These are phyloP conservation scores for Solanum etuberosum DNA, from an alignment of 257 asterid genomes.

Conservation along the genomic window DNA sequence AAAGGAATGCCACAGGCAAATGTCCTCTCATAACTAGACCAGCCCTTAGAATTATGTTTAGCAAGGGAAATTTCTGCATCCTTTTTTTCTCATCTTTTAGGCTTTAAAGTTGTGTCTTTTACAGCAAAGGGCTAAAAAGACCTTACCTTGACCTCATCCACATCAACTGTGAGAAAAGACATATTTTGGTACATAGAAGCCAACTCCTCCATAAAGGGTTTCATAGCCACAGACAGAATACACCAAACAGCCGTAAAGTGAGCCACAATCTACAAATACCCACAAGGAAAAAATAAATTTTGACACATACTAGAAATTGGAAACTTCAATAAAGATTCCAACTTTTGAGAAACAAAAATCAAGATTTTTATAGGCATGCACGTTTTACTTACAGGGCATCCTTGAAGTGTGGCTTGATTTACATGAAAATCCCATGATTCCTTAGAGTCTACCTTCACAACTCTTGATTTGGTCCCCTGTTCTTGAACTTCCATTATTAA, in stretches of 20 bases:
- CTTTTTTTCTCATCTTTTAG: background rate
- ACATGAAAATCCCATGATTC: slow-evolving; percentile 34
- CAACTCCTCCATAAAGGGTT: slow-evolving; percentile 19
- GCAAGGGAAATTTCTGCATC: background rate
- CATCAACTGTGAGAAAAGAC: slow-evolving; percentile 22
- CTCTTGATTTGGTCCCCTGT: slow-evolving; percentile 13
- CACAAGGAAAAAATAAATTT: background rate
- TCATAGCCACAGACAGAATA: slow-evolving; percentile 32
- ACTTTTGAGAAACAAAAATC: background rate
- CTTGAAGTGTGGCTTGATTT: slow-evolving; percentile 25
- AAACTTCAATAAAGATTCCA: background rate
- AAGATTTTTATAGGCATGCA: background rate
- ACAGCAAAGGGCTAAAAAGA: background rate
- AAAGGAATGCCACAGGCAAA: background rate
- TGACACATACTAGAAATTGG: background rate
- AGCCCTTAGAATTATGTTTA: background rate
- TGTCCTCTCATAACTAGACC: background rate
- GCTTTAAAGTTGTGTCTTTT: background rate
- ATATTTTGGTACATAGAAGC: slow-evolving; percentile 12
- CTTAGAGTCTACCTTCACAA: slow-evolving; percentile 22
- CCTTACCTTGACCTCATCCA: slow-evolving; percentile 25
- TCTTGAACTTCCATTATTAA: slow-evolving; percentile 16
- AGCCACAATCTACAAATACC: slow-evolving; percentile 12
- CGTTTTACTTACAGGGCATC: slow-evolving; percentile 26
- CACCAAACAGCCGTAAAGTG: slow-evolving; percentile 36